Conservation (phyloP, 2,329 filamentous ascomycete species). For the Hypoxylon sp. region DNA sequence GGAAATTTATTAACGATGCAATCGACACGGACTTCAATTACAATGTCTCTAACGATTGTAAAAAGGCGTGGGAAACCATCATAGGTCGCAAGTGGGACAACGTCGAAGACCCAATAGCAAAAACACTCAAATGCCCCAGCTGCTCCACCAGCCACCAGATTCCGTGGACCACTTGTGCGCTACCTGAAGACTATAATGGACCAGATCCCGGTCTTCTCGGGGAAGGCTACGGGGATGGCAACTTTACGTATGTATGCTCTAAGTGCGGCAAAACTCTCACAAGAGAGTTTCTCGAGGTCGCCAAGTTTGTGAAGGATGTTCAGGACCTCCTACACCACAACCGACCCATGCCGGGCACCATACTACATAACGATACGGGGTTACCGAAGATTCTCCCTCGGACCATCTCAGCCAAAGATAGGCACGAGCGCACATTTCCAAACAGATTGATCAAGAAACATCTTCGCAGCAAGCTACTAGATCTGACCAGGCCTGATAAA, state of each 20-base stretch:
- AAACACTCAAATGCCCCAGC: conserved; percentile 68
- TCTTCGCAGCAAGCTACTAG: conserved; percentile 60
- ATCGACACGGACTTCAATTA: conserved; percentile 75
- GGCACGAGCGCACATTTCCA: conserved; percentile 64
- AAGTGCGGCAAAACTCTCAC: conserved; percentile 66
- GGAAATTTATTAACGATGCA: conserved; percentile 69
- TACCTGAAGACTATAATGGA: conserved; percentile 56
- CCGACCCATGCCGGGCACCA: conserved; percentile 76
- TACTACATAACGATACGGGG: conserved; percentile 70
- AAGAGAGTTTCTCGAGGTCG: conserved; percentile 72
- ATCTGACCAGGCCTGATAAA: conserved; percentile 55
- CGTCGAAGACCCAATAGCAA: conserved; percentile 63
- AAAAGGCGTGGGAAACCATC: conserved; percentile 61
- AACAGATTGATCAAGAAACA: conserved; percentile 68
- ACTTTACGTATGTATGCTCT: conserved; percentile 66
- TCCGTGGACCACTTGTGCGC: conserved; percentile 72
- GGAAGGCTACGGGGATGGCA: conserved; percentile 72
- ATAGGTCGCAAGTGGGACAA: conserved; percentile 74
- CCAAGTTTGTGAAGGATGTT: conserved; percentile 73
- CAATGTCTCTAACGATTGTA: conserved; percentile 60
- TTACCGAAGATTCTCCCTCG: conserved; percentile 58
- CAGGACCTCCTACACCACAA: conserved; percentile 61
- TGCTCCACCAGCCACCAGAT: conserved; percentile 63
- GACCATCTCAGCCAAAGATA: conserved; percentile 34
- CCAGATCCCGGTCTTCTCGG: conserved; percentile 60